Evolutionary conservation across 768 basidiomycete genomes (phyloP).

Genomic region (Podaxis sp.): DNA sequence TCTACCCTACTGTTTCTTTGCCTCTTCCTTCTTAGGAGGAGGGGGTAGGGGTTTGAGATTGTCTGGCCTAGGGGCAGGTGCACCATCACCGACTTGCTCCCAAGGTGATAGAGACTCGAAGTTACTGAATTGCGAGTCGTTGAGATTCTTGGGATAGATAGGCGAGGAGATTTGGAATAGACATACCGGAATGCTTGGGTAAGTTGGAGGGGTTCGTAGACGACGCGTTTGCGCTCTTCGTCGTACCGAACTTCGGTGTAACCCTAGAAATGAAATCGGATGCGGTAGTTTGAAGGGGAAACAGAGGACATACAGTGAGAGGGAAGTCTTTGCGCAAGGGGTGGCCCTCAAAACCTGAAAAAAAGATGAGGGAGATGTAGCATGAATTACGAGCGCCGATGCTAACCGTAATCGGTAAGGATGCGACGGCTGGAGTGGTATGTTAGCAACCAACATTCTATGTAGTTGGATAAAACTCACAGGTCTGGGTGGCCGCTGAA

Average conservation of each 20-base stretch:
- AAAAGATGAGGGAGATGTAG: conserved; percentile 11
- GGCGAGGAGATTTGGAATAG: background rate
- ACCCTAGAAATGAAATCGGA: conserved; percentile 52
- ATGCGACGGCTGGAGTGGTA: conserved; percentile 75
- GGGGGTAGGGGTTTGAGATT: conserved; percentile 77
- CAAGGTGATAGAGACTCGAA: conserved; percentile 92
- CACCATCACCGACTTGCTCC: conserved; percentile 85
- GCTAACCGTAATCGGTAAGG: conserved; percentile 90
- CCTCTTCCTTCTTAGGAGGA: conserved; percentile 71
- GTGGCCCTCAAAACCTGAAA: conserved; percentile 90
- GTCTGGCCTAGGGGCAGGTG: conserved; percentile 52
- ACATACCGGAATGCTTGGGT: conserved; percentile 95
- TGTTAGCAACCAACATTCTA: conserved; percentile 10
- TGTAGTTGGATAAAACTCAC: conserved; percentile 43
- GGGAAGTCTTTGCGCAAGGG: conserved; percentile 99
- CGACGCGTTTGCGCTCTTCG: conserved; percentile 95
- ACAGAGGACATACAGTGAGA: conserved; percentile 63
- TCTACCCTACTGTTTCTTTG: conserved; percentile 63
- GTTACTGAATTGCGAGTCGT: conserved; percentile 56
- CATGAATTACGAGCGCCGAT: conserved; percentile 12
- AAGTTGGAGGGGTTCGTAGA: conserved; percentile 96
- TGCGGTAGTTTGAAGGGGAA: background rate
- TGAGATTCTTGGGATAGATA: background rate
- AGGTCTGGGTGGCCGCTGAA: conserved; percentile 96
- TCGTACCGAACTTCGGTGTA: conserved; percentile 98